Percentiles rank a stretch among this genome's conserved stretches.
These are phyloP conservation scores for Jaapia argillacea DNA, from an alignment of 768 basidiomycete genomes.

Conservation along the genomic window DNA sequence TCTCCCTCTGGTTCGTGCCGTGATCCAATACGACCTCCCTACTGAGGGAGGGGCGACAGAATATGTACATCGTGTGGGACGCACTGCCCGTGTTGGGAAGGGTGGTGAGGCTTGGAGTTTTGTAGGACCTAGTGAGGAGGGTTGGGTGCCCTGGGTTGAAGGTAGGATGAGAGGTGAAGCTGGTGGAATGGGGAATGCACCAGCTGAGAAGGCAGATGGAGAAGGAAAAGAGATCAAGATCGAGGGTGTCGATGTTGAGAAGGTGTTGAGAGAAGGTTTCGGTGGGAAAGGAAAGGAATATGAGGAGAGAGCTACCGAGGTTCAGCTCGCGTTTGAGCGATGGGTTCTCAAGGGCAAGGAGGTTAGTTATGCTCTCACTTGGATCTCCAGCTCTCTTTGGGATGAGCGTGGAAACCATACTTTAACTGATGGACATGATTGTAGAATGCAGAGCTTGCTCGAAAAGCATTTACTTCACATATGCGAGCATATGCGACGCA, in stretches of 20 bases:
- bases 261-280: conserved; percentile 70
- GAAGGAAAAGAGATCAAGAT: conserved; percentile 38
- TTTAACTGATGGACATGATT: conserved; percentile 44
- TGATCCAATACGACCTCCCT: conserved; percentile 94
- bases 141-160: conserved; percentile 90
- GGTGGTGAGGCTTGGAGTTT: conserved; percentile 96
- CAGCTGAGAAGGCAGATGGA: conserved; percentile 12
- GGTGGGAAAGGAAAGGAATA: conserved; percentile 76
- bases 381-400: not conserved
- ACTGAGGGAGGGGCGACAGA: conserved; percentile 96
- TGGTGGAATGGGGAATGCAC: too few species aligned
- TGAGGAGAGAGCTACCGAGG: conserved; percentile 88
- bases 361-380: conserved; percentile 27
- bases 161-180: conserved; percentile 59
- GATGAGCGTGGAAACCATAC: conserved; percentile 48
- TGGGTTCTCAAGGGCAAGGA: conserved; percentile 76
- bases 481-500: conserved; percentile 97
- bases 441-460: conserved; percentile 70
- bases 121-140: conserved; percentile 75
- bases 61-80: conserved; percentile 93
- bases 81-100: conserved; percentile 93
- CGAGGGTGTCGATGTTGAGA: conserved; percentile 53
- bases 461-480: conserved; percentile 84
- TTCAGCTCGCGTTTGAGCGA: conserved; percentile 88
- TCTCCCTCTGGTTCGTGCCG: conserved; percentile 86